Evolutionary conservation across 2,329 filamentous ascomycete genomes (phyloP).

Genomic region (Scolecobasidium constrictum): DNA sequence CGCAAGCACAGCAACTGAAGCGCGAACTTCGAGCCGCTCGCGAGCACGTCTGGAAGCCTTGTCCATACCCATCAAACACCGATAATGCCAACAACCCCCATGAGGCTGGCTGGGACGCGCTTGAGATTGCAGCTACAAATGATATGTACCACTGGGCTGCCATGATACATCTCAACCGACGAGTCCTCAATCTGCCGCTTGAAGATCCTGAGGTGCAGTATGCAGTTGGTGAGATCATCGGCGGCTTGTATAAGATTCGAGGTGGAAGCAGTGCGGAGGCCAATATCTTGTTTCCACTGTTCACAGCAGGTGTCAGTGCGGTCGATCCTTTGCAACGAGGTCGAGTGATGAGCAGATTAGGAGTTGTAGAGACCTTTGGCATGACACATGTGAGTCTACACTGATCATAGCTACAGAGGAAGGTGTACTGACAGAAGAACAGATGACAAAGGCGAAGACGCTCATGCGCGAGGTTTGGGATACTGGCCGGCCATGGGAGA

Average conservation of each 20-base stretch:
- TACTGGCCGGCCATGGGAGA: slow-evolving; percentile 58
- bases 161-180: slow-evolving; percentile 62
- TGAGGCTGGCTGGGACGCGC: slow-evolving; percentile 43
- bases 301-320: slow-evolving; percentile 71
- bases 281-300: slow-evolving; percentile 69
- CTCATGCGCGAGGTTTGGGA: slow-evolving; percentile 62
- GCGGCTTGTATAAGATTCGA: slow-evolving; percentile 50
- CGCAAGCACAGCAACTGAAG: slow-evolving; percentile 49
- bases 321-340: slow-evolving; percentile 42
- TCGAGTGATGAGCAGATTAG: slow-evolving; percentile 55
- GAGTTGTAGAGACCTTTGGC: slow-evolving; percentile 58
- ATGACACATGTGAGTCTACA: slow-evolving; percentile 56
- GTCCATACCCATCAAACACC: slow-evolving; percentile 24
- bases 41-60: slow-evolving; percentile 29
- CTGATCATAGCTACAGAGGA: slow-evolving; percentile 1
- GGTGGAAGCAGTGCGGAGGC: slow-evolving; percentile 61
- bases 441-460: slow-evolving; percentile 49
- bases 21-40: slow-evolving; percentile 48
- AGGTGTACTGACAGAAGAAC: neutral
- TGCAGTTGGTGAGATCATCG: slow-evolving; percentile 52
- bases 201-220: slow-evolving; percentile 50
- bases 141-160: slow-evolving; percentile 72
- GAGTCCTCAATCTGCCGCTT: slow-evolving; percentile 54
- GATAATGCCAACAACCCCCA: slow-evolving; percentile 14
- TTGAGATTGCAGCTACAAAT: slow-evolving; percentile 61